A percentile compares a stretch with the other conserved stretches of the same genome.
These are phyloP conservation scores for Saccharomycopsis fodiens DNA, from an alignment of 805 yeast species.

Conservation along the genomic window DNA sequence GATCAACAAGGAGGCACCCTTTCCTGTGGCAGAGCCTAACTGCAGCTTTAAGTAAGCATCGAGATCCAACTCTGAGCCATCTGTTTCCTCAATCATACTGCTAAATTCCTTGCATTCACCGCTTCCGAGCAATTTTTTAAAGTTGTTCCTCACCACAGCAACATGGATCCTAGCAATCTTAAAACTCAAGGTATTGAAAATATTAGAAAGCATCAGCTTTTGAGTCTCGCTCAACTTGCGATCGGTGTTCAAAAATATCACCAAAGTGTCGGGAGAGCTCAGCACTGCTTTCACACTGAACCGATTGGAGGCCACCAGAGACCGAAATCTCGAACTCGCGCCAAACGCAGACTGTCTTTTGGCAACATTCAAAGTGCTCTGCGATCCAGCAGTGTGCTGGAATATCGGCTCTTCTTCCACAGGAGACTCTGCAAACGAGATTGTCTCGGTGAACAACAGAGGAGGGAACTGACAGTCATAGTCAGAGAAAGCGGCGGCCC, in stretches of 20 bases:
- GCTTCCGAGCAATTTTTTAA: neutral
- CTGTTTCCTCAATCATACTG: neutral
- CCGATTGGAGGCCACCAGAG: conserved; percentile 2
- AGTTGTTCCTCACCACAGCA: conserved; percentile 4
- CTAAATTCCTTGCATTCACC: neutral
- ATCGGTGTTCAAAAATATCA: conserved; percentile 6
- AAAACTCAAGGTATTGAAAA: conserved; percentile 10
- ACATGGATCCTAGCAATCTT: conserved; percentile 13
- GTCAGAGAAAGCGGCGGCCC: conserved; percentile 20
- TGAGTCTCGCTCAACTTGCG: neutral
- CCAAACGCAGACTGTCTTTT: neutral
- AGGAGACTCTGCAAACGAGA: neutral
- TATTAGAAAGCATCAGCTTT: conserved; percentile 5
- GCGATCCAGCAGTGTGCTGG: conserved; percentile 10
- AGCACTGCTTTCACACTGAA: conserved; percentile 2
- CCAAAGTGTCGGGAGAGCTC: conserved; percentile 8
- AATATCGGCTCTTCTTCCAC: neutral
- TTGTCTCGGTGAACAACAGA: conserved; percentile 14
- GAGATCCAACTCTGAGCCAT: conserved; percentile 1
- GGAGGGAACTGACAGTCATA: conserved; percentile 19
- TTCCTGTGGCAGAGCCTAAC: no score
- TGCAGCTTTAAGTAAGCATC: neutral
- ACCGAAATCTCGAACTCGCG: neutral
- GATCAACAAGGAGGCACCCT: no score
- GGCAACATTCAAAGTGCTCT: conserved; percentile 3